phyloP scores from a whole-genome alignment of 2,329 filamentous ascomycete genomes.

The Colletotrichum costaricense region DNA sequence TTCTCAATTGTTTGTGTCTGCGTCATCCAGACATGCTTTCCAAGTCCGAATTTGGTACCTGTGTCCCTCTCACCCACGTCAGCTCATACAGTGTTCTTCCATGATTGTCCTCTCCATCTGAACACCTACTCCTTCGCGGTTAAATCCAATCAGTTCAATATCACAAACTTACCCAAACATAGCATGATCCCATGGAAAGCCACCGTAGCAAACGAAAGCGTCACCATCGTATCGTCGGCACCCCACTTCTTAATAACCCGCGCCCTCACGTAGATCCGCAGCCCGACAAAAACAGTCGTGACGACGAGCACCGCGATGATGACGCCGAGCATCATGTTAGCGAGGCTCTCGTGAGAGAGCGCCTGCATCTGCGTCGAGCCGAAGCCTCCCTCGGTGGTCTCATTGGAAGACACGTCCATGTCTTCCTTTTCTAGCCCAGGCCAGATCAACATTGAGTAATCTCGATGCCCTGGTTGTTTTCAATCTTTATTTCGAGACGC shows the following conservation, averaged over 20 bases:
- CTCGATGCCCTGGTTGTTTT: background rate
- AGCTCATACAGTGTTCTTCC: background rate
- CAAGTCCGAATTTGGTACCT: conserved; percentile 37
- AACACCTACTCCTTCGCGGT: background rate
- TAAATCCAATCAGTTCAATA: fast-evolving
- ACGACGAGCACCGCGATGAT: background rate
- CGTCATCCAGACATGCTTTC: conserved; percentile 30
- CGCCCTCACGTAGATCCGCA: conserved; percentile 40
- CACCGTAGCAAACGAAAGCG: conserved; percentile 1
- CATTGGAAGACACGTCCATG: background rate
- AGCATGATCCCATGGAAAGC: conserved; percentile 33
- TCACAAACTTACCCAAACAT: conserved; percentile 32
- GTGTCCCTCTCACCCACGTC: background rate
- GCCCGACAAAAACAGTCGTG: background rate
- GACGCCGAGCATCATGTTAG: conserved; percentile 1
- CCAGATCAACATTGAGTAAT: conserved; percentile 16
- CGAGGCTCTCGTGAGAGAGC: background rate
- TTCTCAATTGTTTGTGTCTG: background rate
- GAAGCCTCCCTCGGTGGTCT: background rate
- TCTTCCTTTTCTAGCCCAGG: background rate
- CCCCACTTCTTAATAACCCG: conserved; percentile 41
- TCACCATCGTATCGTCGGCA: conserved; percentile 38
- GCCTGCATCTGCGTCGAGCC: background rate
- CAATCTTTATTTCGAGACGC: background rate
- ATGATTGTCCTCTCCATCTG: background rate